Conservation (phyloP, 495 filamentous ascomycete genomes). For the Coniosporium apollinis region DNA sequence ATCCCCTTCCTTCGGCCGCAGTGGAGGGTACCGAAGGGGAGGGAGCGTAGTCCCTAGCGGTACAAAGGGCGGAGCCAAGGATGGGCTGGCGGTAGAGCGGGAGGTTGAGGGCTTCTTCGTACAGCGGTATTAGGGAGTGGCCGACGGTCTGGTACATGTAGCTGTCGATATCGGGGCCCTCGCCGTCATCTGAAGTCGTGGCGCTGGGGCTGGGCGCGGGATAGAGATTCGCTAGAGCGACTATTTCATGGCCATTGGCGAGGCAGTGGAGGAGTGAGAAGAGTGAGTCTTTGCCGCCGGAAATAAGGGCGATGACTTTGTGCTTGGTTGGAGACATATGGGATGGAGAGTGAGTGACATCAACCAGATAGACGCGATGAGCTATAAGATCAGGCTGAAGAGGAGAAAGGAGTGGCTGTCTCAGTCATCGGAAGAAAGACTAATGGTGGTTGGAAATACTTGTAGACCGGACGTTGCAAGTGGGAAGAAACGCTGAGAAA, state of each 20-base stretch:
- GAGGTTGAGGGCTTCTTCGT: constrained; percentile 54
- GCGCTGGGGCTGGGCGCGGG: constrained; percentile 28
- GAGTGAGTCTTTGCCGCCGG: constrained; percentile 93
- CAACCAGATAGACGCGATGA: too few relatives aligned
- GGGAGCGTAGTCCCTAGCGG: constrained; percentile 38
- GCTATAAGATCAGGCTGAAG: too few relatives aligned
- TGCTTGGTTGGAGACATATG: constrained; percentile 18
- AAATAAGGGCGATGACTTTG: constrained; percentile 82
- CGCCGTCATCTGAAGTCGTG: constrained; percentile 10
- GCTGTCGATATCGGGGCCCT: constrained; percentile 67
- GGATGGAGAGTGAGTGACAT: too few relatives aligned
- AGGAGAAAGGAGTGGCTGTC: too few relatives aligned
- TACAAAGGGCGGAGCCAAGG: constrained; percentile 46
- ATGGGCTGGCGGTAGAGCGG: constrained; percentile 70
- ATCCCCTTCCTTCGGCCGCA: not conserved
- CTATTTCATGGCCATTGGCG: constrained; percentile 65
- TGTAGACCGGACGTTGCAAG: too few relatives aligned
- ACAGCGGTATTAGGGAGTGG: constrained; percentile 72
- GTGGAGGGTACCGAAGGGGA: not conserved
- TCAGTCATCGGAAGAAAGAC: too few relatives aligned
- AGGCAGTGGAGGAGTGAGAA: constrained; percentile 83
- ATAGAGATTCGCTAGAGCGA: constrained; percentile 79
- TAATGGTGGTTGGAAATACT: too few relatives aligned
- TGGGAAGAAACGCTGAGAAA: too few relatives aligned
- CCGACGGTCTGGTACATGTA: constrained; percentile 99